Conservation (phyloP, 176 grass and related monocot species). For the Echinochloa phyllopogon region DNA sequence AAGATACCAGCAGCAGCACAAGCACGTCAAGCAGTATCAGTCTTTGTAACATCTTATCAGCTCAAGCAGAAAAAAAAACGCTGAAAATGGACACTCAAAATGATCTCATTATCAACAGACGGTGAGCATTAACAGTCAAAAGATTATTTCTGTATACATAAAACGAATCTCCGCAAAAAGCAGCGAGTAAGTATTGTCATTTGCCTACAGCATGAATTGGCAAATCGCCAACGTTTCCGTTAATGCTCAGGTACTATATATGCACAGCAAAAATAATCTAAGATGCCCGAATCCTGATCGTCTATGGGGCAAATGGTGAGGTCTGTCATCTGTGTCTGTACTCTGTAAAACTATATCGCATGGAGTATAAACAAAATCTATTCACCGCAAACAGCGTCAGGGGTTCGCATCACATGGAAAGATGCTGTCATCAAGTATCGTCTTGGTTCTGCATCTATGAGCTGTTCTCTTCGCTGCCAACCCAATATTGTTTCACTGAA, state of each 20-base stretch:
- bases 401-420: background rate
- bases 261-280: slow-evolving; percentile 37
- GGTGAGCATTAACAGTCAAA: background rate
- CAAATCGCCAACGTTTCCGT: background rate
- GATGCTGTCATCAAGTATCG: background rate
- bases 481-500: slow-evolving; percentile 81
- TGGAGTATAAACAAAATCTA: slow-evolving; percentile 47
- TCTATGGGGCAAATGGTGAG: slow-evolving; percentile 6
- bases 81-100: background rate
- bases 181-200: background rate
- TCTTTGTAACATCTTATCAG: background rate
- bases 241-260: slow-evolving; percentile 16
- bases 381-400: slow-evolving; percentile 24
- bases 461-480: slow-evolving; percentile 44
- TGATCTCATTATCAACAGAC: background rate
- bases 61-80: background rate
- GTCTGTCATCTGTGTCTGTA: slow-evolving; percentile 9
- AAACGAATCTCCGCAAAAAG: slow-evolving; percentile 2
- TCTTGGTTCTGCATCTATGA: slow-evolving; percentile 43
- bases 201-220: slow-evolving; percentile 22
- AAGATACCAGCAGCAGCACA: background rate
- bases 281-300: background rate
- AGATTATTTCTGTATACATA: background rate
- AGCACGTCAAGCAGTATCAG: background rate
- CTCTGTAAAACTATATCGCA: slow-evolving; percentile 32